These are phyloP conservation scores for Ustilago trichophora DNA, from an alignment of 1,284 basidiomycete genomes.

Conservation along the genomic window DNA sequence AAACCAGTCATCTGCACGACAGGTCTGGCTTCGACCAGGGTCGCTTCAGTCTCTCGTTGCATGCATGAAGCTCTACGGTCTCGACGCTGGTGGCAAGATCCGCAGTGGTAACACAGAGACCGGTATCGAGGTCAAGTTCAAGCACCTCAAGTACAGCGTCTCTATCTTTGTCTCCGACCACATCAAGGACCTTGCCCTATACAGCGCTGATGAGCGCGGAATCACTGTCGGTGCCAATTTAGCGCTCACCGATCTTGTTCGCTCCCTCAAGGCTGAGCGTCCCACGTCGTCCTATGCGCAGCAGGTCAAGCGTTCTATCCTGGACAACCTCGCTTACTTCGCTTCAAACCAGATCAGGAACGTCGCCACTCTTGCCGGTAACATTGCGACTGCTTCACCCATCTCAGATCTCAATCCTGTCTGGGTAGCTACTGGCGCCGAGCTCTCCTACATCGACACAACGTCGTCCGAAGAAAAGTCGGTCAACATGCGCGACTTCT, in stretches of 20 bases:
- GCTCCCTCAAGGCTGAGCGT: conserved; percentile 41
- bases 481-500: conserved; percentile 57
- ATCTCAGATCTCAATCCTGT: conserved; percentile 68
- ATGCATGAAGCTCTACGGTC: conserved; percentile 41
- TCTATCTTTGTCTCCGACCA: conserved; percentile 63
- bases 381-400: conserved; percentile 67
- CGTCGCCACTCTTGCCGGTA: conserved; percentile 65
- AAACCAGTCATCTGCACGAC: conserved; percentile 13
- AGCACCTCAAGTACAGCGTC: conserved; percentile 55
- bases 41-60: conserved; percentile 49
- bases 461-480: conserved; percentile 42
- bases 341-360: conserved; percentile 67
- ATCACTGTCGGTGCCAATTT: conserved; percentile 62
- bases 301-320: conserved; percentile 51
- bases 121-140: conserved; percentile 61
- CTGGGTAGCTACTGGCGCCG: conserved; percentile 64
- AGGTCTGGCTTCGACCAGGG: conserved; percentile 57
- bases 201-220: conserved; percentile 33
- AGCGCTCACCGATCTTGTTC: conserved; percentile 50
- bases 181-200: conserved; percentile 45
- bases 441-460: conserved; percentile 48
- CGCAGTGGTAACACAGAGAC: conserved; percentile 60
- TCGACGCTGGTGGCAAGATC: conserved; percentile 45
- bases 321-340: conserved; percentile 63
- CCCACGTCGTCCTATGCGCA: conserved; percentile 16